Percentiles rank a stretch among this genome's conserved stretches.
These are phyloP conservation scores for Umbelopsis sp. DNA, from an alignment of 371 early-diverging fungal genomes.

Conservation along the genomic window DNA sequence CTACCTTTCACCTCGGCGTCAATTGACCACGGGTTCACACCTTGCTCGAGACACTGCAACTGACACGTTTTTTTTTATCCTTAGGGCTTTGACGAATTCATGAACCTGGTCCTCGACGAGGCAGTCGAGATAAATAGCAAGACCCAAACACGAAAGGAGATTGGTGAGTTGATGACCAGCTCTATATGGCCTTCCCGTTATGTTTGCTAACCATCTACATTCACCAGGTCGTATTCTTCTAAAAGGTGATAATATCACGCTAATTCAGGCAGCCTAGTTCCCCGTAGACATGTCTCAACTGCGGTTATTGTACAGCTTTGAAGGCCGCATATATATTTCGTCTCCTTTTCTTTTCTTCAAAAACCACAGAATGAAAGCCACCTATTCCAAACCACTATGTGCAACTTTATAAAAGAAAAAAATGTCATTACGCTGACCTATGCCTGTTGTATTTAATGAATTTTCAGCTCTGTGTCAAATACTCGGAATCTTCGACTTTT, in stretches of 20 bases:
- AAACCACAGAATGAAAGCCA: not conserved
- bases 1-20: too few species aligned
- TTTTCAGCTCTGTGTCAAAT: constrained; percentile 10
- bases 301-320: constrained; percentile 18
- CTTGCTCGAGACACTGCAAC: not conserved
- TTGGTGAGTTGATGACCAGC: constrained; percentile 41
- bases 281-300: not conserved
- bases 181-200: not conserved
- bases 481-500: not conserved
- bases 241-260: constrained; percentile 90
- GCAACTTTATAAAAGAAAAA: not conserved
- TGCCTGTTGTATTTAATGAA: not conserved
- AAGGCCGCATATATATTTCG: constrained; percentile 7
- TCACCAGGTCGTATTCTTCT: constrained; percentile 80
- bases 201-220: too few species aligned
- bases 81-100: constrained; percentile 97
- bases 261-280: constrained; percentile 56
- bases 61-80: constrained; percentile 1
- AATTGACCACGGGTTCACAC: not conserved
- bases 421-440: too few species aligned
- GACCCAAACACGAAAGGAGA: constrained; percentile 67
- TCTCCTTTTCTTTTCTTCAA: constrained; percentile 4
- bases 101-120: constrained; percentile 92
- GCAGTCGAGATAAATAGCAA: constrained; percentile 84
- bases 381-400: constrained; percentile 3